A percentile compares a stretch with the other conserved stretches of the same genome.
Evolutionary conservation across 1,139 yeast genomes (phyloP).

Genomic region (Taphrina flavorubra): DNA sequence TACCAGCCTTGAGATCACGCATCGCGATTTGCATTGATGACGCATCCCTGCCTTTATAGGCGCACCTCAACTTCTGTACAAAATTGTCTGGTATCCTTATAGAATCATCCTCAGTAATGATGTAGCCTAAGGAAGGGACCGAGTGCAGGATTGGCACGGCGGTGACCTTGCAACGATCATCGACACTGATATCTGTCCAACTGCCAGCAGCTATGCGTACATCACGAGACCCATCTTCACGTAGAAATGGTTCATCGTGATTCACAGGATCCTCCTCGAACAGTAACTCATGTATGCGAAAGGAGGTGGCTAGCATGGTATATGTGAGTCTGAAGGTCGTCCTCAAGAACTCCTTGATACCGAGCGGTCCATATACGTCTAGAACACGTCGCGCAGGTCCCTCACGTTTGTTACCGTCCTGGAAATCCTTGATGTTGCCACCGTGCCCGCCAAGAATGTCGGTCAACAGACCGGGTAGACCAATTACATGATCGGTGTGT

Average conservation of each 20-base stretch:
- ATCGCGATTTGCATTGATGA: slow-evolving; percentile 9
- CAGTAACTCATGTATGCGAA: slow-evolving; percentile 31
- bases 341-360: slow-evolving; percentile 32
- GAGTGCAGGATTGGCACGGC: slow-evolving; percentile 37
- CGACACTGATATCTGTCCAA: slow-evolving; percentile 20
- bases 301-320: slow-evolving; percentile 30
- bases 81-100: background rate
- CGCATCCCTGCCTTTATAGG: background rate
- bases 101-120: slow-evolving; percentile 24
- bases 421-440: slow-evolving; percentile 25
- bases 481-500: slow-evolving; percentile 39
- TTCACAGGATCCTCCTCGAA: slow-evolving; percentile 11
- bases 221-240: slow-evolving; percentile 31
- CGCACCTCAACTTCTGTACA: background rate
- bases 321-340: slow-evolving; percentile 36
- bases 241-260: slow-evolving; percentile 10
- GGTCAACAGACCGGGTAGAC: slow-evolving; percentile 30
- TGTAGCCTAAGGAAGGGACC: slow-evolving; percentile 32
- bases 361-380: slow-evolving; percentile 37
- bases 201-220: background rate
- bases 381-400: slow-evolving; percentile 16
- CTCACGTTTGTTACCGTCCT: slow-evolving; percentile 20
- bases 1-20: slow-evolving; percentile 24
- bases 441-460: slow-evolving; percentile 40
- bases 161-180: slow-evolving; percentile 17